Conservation (phyloP, 2,329 filamentous ascomycete genomes). For the Fusarium dimerum region DNA sequence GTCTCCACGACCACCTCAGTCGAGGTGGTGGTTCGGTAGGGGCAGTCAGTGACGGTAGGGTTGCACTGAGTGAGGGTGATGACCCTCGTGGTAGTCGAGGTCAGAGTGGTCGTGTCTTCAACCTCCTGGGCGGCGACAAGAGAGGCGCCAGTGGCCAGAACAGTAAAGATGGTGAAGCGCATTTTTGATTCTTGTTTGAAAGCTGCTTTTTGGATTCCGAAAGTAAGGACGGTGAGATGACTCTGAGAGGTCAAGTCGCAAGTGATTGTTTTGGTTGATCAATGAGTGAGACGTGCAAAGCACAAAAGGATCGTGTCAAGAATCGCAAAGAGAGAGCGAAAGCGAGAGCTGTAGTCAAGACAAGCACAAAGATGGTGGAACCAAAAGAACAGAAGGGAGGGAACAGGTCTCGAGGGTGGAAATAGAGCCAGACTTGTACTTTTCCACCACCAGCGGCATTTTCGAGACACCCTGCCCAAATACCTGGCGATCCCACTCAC, state of each 20-base stretch:
- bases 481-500: background rate
- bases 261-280: slow-evolving; percentile 1
- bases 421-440: slow-evolving; percentile 29
- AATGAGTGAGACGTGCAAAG: slow-evolving; percentile 24
- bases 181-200: slow-evolving; percentile 40
- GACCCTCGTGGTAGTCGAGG: slow-evolving; percentile 46
- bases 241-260: background rate
- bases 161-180: slow-evolving; percentile 46
- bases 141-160: slow-evolving; percentile 44
- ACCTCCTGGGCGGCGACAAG: slow-evolving; percentile 33
- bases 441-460: slow-evolving; percentile 25
- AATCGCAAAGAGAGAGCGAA: slow-evolving; percentile 17
- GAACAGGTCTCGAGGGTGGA: slow-evolving; percentile 16
- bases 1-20: slow-evolving; percentile 25
- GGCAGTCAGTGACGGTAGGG: slow-evolving; percentile 46
- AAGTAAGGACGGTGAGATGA: background rate
- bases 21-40: slow-evolving; percentile 33
- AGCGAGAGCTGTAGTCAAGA: slow-evolving; percentile 23
- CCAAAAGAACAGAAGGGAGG: slow-evolving; percentile 9
- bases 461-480: slow-evolving; percentile 10
- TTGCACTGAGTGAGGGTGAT: slow-evolving; percentile 51
- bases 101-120: slow-evolving; percentile 40
- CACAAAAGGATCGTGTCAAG: slow-evolving; percentile 18
- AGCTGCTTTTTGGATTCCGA: slow-evolving; percentile 2
- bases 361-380: slow-evolving; percentile 14